phyloP scores from a whole-genome alignment of 225 moss, liverwort and hornwort genomes.

The Pseudisothecium myosuroides region DNA sequence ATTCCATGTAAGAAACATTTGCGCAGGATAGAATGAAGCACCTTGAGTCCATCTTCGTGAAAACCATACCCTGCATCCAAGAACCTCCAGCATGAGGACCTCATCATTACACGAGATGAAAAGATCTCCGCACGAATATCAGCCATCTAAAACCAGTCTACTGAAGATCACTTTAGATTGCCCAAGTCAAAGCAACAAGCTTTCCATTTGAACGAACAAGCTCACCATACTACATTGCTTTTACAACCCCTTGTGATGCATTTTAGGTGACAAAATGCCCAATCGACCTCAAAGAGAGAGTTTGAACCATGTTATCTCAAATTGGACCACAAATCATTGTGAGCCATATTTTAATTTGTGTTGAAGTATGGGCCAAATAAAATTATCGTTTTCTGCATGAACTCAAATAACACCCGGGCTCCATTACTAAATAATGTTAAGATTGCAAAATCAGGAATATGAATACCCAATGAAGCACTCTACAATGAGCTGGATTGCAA shows the following conservation, averaged over 20 bases:
- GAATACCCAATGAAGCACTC: neutral
- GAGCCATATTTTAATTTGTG: neutral
- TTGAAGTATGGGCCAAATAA: neutral
- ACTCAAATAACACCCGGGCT: neutral
- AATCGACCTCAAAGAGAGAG: neutral
- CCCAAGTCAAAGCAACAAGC: neutral
- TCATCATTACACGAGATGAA: neutral
- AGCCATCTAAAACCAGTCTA: neutral
- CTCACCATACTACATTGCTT: neutral
- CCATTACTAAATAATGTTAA: neutral
- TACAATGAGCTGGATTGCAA: neutral
- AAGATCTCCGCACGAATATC: neutral
- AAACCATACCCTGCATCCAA: slow-evolving; percentile 58
- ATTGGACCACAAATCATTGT: neutral
- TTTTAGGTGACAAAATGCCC: neutral
- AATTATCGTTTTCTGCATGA: neutral
- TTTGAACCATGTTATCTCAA: neutral
- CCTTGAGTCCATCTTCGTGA: slow-evolving; percentile 86
- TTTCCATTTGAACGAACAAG: neutral
- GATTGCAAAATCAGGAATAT: neutral
- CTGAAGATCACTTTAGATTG: neutral
- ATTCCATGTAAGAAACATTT: neutral
- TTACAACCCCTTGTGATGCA: neutral
- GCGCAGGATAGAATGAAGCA: neutral
- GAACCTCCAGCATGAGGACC: neutral